Evolutionary conservation across 805 yeast species (phyloP).

Genomic region (Wickerhamomyces strasburgensis): DNA sequence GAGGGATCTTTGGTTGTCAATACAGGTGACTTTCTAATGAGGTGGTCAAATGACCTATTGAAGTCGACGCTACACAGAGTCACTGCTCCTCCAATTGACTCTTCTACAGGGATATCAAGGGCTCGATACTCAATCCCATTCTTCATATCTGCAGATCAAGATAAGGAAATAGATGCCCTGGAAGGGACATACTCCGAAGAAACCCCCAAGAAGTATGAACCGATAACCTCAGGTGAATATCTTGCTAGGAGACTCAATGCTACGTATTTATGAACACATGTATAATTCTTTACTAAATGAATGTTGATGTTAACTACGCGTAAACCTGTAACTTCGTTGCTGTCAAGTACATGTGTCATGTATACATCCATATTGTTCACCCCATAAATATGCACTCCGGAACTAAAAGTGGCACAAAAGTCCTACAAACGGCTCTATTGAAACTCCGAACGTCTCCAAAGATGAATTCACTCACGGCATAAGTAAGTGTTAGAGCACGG

Average conservation of each 20-base stretch:
- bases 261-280: conserved; percentile 13
- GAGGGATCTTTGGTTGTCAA: conserved; percentile 20
- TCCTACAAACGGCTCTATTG: too few relatives aligned
- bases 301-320: too few relatives aligned
- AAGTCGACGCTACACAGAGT: conserved; percentile 26
- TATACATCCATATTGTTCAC: too few relatives aligned
- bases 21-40: conserved; percentile 22
- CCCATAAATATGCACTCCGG: too few relatives aligned
- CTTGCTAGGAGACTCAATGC: conserved; percentile 20
- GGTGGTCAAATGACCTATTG: conserved; percentile 24
- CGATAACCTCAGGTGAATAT: conserved; percentile 24
- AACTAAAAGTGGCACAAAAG: too few relatives aligned
- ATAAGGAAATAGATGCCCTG: conserved; percentile 19
- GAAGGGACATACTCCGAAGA: conserved; percentile 22
- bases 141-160: conserved; percentile 24
- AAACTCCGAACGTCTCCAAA: too few relatives aligned
- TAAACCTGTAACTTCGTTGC: too few relatives aligned
- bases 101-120: conserved; percentile 15
- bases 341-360: too few relatives aligned
- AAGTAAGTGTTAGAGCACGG: too few relatives aligned
- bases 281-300: too few relatives aligned
- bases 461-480: too few relatives aligned
- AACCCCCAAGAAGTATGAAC: conserved; percentile 25
- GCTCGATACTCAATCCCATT: conserved; percentile 27
- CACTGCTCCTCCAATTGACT: conserved; percentile 20